Conservation (phyloP, 352 stramenopile species). For the Globisporangium uncinulatum region DNA sequence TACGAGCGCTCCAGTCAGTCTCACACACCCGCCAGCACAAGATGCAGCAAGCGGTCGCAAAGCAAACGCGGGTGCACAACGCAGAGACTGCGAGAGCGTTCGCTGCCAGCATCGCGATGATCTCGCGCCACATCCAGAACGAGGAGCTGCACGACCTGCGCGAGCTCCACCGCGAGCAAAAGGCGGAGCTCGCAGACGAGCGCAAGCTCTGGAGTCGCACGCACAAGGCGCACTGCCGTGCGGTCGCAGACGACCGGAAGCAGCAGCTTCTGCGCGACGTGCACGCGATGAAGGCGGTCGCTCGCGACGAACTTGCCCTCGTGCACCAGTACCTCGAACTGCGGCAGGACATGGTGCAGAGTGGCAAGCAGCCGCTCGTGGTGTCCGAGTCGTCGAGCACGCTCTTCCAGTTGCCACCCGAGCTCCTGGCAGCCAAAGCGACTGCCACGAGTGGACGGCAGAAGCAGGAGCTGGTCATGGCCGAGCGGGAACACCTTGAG, state of each 20-base stretch:
- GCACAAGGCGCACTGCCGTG: conserved; percentile 50
- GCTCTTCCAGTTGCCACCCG: conserved; percentile 51
- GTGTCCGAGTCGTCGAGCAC: conserved; percentile 69
- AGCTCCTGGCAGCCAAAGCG: conserved; percentile 56
- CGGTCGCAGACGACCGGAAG: conserved; percentile 37
- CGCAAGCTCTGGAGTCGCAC: conserved; percentile 38
- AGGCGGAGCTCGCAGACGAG: conserved; percentile 40
- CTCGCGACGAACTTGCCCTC: conserved; percentile 43
- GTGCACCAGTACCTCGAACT: conserved; percentile 30
- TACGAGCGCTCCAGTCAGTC: conserved; percentile 17
- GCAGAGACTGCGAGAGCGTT: conserved; percentile 56
- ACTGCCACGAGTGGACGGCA: conserved; percentile 42
- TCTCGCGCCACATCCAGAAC: conserved; percentile 66
- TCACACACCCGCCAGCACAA: conserved; percentile 23
- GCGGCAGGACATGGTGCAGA: conserved; percentile 40
- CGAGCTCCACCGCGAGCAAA: conserved; percentile 28
- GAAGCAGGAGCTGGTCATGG: conserved; percentile 27
- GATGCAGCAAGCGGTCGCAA: conserved; percentile 21
- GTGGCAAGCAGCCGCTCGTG: conserved; percentile 43
- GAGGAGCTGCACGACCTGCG: conserved; percentile 51
- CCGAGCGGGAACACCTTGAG: conserved; percentile 56
- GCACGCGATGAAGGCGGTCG: conserved; percentile 49
- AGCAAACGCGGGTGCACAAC: conserved; percentile 30
- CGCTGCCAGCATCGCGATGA: conserved; percentile 64
- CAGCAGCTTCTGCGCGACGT: conserved; percentile 40